Base-by-base conservation (phyloP, 1,284 basidiomycete genomes). In the Cutaneotrichosporon mucoides region DNA sequence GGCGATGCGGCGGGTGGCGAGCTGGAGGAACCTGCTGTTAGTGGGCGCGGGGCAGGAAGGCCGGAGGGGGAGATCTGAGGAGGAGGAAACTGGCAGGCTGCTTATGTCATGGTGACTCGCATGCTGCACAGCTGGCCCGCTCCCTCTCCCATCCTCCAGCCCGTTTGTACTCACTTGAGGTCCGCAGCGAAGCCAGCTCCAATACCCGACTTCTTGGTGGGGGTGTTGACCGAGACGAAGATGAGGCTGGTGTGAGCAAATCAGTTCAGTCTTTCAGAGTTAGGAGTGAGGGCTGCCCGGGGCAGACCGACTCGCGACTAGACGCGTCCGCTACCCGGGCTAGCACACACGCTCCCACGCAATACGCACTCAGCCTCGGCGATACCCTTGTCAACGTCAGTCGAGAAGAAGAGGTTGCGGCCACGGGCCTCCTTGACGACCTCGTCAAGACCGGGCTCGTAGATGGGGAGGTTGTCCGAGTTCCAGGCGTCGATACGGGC, bases 121-220 rank as follows among this genome's bases (percentile, higher is more conserved):
- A 24, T 24, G 24, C 24, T 24, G 24, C 24, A 24, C 24, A 24
- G 24, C 24, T 24, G 24, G 24, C 24, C 24, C 3, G 24, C 24
- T 24, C 24, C 24, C 24, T 24, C 24, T 24, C 24, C 24, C 24
- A 24, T 24, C 24, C 24, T 24, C 24, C 24, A 24, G 24, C 24
- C 24, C 24, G 24, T 24, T 2, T 24, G 16, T 24, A 79, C 86
- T 72, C 69, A 95, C 92, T 94, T 94, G 72, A 99, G 86, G 82
- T 99, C 95, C 65, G 95, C 95, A 62, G 95, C 95, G 79, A 89
- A 97, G 62, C 95, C 95, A 65, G 93, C 93, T 70, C 96, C 96
- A 59, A 99, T 88, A 80, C 95, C 96, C 49, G 84, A 86, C 84
- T 95, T 97, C 84, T 99, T 99, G 63, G 96, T 99, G 49, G 96